Base-by-base conservation (phyloP, 2,329 filamentous ascomycete species). In the Hymenoscyphus occultus region DNA sequence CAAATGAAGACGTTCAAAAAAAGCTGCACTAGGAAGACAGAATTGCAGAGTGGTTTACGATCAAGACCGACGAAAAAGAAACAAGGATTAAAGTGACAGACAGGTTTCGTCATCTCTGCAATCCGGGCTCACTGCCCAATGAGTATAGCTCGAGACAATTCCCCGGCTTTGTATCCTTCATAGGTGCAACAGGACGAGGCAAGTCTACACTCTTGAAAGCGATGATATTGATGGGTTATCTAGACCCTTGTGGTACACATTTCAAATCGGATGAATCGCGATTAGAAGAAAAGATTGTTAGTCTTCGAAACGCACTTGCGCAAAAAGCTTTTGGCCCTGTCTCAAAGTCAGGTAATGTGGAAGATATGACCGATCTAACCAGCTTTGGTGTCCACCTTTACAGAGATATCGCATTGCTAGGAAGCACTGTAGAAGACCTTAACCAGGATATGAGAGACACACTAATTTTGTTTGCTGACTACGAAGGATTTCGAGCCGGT, bases 101-200 rank as follows among this genome's bases (percentile, higher is more conserved):
- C 12, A 60, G 62, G 28, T 64, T 64, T 39, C 62, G 62, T 9
- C 62, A 64, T 54, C 31, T 64, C 9, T 64, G 62, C 58, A 64
- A 64, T 32, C 62, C 62, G 10, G 62, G 62, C 2, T 40, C 57
- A 31, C 56, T 64, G 7, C 56, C 62, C n/a, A 64, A 64, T n/a
- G 56, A 64, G 35, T 64, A 64, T 19, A 64, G 62, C 42, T 19
- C 54, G 39, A 64, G 57, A 22, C 68, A 70, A 13, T 72, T 65
- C 39, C 70, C 70, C 28, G 67, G 68, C 31, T 70, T 72, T 57
- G 68, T 71, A 7, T 72, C 70, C 1, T 72, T 72, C 45, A 65
- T 72, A 4, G 70, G 70, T 10, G 65, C 68, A 54, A 72, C 70
- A 9, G 64, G 63, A 5, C 61, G 60, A 39, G 70, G 70, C 5